These are phyloP conservation scores for Termitomyces sp. DNA, from an alignment of 768 basidiomycete genomes.

Conservation along the genomic window DNA sequence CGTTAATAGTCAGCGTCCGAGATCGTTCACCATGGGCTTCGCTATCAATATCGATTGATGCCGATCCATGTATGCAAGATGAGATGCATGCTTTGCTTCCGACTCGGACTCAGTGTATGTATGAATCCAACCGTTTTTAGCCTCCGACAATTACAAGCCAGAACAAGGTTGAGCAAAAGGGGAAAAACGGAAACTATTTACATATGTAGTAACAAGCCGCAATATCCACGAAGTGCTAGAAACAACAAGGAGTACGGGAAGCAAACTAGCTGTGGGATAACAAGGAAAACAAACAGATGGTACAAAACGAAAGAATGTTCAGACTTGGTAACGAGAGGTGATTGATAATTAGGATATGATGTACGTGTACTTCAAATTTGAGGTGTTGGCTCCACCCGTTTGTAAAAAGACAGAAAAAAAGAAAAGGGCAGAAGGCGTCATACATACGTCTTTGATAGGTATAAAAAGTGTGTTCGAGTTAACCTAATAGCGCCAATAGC, in stretches of 20 bases:
- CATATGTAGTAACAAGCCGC: conserved; percentile 1
- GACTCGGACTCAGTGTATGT: not conserved
- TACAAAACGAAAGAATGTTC: not conserved
- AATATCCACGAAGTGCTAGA: conserved; percentile 2
- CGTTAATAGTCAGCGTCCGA: conserved; percentile 5
- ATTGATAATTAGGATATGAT: conserved; percentile 9
- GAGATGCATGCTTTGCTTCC: not conserved
- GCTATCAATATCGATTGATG: conserved; percentile 5
- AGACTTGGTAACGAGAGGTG: not conserved
- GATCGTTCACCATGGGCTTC: not conserved
- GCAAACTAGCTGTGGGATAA: not conserved
- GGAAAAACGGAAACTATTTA: not conserved
- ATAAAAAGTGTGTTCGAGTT: not conserved
- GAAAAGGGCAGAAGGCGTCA: not conserved
- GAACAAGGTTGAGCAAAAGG: not conserved
- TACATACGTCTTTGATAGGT: conserved; percentile 4
- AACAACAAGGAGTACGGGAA: not conserved
- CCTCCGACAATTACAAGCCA: conserved; percentile 1
- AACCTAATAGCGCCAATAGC: not conserved
- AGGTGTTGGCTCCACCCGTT: not conserved
- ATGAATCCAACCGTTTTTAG: not conserved
- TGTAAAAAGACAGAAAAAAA: not conserved
- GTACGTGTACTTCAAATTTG: conserved; percentile 5
- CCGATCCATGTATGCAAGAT: not conserved
- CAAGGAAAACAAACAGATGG: not conserved